Percentiles rank a stretch among this genome's conserved stretches.
Conservation (phyloP, 129 eudicot genomes). For the Calendula officinalis region DNA sequence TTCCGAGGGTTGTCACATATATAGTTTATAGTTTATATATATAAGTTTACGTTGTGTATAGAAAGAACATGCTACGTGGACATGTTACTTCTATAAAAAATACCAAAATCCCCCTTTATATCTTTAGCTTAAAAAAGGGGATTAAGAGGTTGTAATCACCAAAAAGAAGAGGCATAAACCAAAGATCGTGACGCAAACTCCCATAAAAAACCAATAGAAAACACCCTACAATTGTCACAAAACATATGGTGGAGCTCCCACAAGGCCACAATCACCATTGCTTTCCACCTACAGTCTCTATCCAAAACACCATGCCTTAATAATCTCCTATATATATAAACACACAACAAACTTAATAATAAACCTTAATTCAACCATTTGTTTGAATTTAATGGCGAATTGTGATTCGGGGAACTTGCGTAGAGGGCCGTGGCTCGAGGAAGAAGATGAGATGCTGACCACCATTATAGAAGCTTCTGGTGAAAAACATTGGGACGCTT, state of each 20-base stretch:
- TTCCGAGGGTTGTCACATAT: background rate
- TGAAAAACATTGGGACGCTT: slow-evolving; percentile 73
- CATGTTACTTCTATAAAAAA: background rate
- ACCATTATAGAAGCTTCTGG: slow-evolving; percentile 53
- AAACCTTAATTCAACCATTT: slow-evolving; percentile 5
- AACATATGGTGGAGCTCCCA: slow-evolving; percentile 54
- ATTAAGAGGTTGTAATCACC: slow-evolving; percentile 18
- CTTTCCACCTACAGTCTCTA: slow-evolving; percentile 47
- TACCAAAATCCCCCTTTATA: background rate
- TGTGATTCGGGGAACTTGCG: slow-evolving; percentile 41
- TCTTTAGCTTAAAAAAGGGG: slow-evolving; percentile 14
- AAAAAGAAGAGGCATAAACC: slow-evolving; percentile 36
- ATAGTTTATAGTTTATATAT: background rate
- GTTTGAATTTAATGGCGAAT: slow-evolving; percentile 19
- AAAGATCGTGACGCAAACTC: slow-evolving; percentile 45
- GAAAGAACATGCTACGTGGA: slow-evolving; percentile 17
- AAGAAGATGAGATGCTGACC: slow-evolving; percentile 58
- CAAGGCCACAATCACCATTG: slow-evolving; percentile 50
- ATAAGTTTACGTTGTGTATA: background rate
- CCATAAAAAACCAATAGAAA: slow-evolving; percentile 37
- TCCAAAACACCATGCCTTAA: slow-evolving; percentile 29
- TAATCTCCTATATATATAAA: slow-evolving; percentile 31
- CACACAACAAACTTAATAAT: slow-evolving; percentile 13
- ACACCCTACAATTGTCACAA: slow-evolving; percentile 20
- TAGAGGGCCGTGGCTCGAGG: slow-evolving; percentile 80